Evolutionary conservation across 2,329 filamentous ascomycete genomes (phyloP).

Genomic region (Ceratocystis colombiana): DNA sequence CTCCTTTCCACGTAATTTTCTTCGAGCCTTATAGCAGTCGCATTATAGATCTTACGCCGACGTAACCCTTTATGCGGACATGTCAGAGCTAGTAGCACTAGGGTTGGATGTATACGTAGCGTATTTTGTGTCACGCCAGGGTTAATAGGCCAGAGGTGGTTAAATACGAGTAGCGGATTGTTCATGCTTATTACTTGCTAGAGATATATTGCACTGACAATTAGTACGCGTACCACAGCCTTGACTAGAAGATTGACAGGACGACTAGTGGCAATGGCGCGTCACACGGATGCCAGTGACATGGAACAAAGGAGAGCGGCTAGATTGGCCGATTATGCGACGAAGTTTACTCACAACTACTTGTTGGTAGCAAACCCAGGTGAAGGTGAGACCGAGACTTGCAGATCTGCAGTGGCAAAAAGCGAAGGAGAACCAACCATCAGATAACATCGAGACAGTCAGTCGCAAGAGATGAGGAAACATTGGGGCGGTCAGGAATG

Average conservation of each 20-base stretch:
- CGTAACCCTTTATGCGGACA: neutral
- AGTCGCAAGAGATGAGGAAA: neutral
- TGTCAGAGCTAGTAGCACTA: neutral
- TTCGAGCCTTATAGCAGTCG: neutral
- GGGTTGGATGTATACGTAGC: neutral
- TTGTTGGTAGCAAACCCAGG: too few species aligned
- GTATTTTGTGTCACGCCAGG: neutral
- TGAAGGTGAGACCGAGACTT: neutral
- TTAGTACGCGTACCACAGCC: too few species aligned
- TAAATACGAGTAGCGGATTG: too few species aligned
- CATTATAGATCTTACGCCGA: neutral
- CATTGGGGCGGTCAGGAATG: constrained; percentile 4
- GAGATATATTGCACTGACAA: too few species aligned
- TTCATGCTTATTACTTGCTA: too few species aligned
- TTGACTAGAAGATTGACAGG: too few species aligned
- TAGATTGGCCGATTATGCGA: neutral
- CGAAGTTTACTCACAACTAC: neutral
- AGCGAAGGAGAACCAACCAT: neutral
- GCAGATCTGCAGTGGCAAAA: constrained; percentile 16
- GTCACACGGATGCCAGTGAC: constrained; percentile 3
- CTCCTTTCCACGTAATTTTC: neutral
- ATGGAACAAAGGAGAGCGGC: neutral
- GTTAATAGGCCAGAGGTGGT: neutral
- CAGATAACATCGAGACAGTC: neutral
- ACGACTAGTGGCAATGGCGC: neutral